Evolutionary conservation across 169 alveolate genomes (phyloP), one percentile per base, ranked within the genome.

Genomic region (Eimeria nieschulzi): DNA sequence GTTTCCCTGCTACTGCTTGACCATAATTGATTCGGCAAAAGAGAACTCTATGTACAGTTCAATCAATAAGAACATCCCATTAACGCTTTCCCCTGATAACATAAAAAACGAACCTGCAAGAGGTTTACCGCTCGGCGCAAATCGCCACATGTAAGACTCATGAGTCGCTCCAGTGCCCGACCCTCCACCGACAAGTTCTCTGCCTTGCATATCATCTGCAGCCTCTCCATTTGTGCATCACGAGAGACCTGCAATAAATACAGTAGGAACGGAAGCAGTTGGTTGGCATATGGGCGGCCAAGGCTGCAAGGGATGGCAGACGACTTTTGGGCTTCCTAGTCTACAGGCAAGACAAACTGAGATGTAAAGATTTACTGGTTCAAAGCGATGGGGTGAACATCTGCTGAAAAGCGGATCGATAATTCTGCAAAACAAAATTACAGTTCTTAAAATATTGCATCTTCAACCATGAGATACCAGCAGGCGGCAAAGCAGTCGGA

Each of bases 391-490:
- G 7, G 91, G 92, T 39, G 93, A 76, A 33, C 95, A 93, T 0
- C 95, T 63, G 64, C 92, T 78, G 80, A 54, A 82, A 63, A 93
- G 79, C 2, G 95, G 95, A 13, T 93, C 95, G 73, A 93, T 93
- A 12, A 93, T 93, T 26, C 95, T 83, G 92, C 61, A 21, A 33
- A 33, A 63, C 19, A 33, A 13, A 12, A 86, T 12, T 19, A 12
- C 33, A 63, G 70, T 33, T 66, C 2, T 21, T 1, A n/a, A 33
- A 5, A 0, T 13, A 46, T 72, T 13, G 21, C 21, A 72, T 13
- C 68, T 46, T 13, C 59, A 51, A 19, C 2, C 83, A 5, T 15
- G n/a, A 5, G 70, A 61, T 15, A 19, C n/a, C 15, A 19, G 70
- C 15, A 15, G 70, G n/a, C 70, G 70, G 0, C n/a, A 19, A 15